Evolutionary conservation across 345 rosid genomes (phyloP), one percentile per base, ranked within the genome.

Genomic region (Salix caprea): DNA sequence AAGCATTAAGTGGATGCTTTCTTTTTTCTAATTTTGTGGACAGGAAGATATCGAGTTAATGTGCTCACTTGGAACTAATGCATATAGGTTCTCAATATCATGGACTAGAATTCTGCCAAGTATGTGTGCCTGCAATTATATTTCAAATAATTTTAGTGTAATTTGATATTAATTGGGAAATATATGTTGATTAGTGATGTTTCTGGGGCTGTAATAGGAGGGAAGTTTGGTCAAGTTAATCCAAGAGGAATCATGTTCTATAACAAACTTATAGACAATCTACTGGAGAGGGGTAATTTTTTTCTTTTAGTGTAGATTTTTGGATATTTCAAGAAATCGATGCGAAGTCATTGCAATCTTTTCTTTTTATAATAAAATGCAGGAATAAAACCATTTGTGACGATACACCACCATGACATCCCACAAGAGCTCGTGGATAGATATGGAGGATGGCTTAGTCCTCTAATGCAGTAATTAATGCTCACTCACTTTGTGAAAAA

Each of bases 321-420:
- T 44, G 50, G 50, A 44, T 44, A 14, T 44, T 44, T 44, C 13
- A 44, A 44, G 50, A 44, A 44, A 3, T 44, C 3, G 50, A 62
- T 24, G 0, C 30, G 10, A 9, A 21, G 30, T 11, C 5, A 26
- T 40, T 69, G 72, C 4, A 28, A 30, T 74, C 36, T 77, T 14
- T 12, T 16, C 36, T 77, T 14, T 12, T 16, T 21, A 21, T 72
- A 60, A 34, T 60, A 46, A 28, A 70, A 23, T 81, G 83, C 78
- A 84, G 87, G 87, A 69, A 86, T 82, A 16, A 83, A 86, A 77
- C 89, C 89, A 28, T 86, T 86, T 67, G 86, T 86, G 74, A 82
- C 89, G 34, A 76, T 84, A 36, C 69, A 71, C 34, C 89, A 86
- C 50, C 79, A 71, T 66, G 87, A 86, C 73, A 44, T 68, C 23